Evolutionary conservation across 768 basidiomycete species (phyloP).

Genomic region (Suillus hirtellus): DNA sequence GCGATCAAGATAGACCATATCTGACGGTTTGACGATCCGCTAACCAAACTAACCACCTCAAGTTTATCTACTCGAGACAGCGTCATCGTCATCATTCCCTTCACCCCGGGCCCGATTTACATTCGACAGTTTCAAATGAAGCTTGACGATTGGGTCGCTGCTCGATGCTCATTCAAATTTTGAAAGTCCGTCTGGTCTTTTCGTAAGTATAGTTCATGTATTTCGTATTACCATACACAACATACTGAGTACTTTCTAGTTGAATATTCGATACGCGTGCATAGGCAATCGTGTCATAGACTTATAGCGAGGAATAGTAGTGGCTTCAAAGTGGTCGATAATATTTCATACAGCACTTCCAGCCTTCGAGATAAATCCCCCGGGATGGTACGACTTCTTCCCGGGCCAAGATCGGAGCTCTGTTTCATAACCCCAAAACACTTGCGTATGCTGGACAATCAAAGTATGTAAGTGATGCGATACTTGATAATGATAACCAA

Average conservation of each 20-base stretch:
- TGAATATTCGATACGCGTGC: background rate
- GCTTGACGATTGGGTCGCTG: conserved; percentile 37
- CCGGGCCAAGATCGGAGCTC: background rate
- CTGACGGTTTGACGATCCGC: conserved; percentile 23
- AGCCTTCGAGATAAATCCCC: background rate
- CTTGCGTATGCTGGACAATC: background rate
- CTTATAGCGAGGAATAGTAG: background rate
- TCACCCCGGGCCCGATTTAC: conserved; percentile 22
- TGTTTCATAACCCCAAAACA: background rate
- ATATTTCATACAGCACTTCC: background rate
- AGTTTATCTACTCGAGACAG: background rate
- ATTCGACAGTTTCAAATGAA: conserved; percentile 34
- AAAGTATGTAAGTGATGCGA: background rate
- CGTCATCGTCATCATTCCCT: conserved; percentile 16
- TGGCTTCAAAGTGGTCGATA: background rate
- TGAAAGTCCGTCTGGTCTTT: conserved; percentile 47
- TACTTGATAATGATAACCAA: background rate
- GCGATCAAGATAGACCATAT: conserved; percentile 18
- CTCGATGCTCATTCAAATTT: background rate
- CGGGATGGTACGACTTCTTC: background rate
- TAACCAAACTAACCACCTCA: background rate
- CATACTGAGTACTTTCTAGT: background rate
- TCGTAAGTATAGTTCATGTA: conserved; percentile 47
- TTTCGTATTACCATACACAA: background rate
- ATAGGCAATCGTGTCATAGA: background rate